Evolutionary conservation across 2,329 filamentous ascomycete genomes (phyloP).

Genomic region (Xylaria sp.): DNA sequence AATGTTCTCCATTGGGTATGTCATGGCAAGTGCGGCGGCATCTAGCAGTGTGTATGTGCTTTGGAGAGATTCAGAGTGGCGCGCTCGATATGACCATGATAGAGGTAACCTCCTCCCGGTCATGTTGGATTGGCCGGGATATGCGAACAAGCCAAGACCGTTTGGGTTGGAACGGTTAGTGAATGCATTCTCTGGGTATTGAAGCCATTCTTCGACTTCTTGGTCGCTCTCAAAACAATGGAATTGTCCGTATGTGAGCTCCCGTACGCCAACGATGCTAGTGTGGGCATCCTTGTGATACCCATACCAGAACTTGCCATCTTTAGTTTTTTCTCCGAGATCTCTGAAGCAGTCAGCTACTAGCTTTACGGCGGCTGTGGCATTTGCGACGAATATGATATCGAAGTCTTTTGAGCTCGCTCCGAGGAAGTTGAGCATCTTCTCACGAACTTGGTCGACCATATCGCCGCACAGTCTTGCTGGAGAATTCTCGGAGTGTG

Average conservation of each 20-base stretch:
- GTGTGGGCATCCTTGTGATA: slow-evolving; percentile 72
- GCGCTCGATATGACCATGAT: slow-evolving; percentile 60
- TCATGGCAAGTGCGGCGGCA: slow-evolving; percentile 73
- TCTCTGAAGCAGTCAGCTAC: slow-evolving; percentile 66
- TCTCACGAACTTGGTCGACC: slow-evolving; percentile 66
- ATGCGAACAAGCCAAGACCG: slow-evolving; percentile 66
- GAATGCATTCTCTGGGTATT: slow-evolving; percentile 42
- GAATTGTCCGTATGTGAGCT: slow-evolving; percentile 65
- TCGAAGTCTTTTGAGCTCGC: slow-evolving; percentile 69
- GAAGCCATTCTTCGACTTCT: slow-evolving; percentile 59
- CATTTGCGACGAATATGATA: slow-evolving; percentile 87
- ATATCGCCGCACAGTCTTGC: slow-evolving; percentile 67
- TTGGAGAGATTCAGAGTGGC: slow-evolving; percentile 49
- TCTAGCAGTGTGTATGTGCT: slow-evolving; percentile 68
- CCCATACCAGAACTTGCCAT: slow-evolving; percentile 65
- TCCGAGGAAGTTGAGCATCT: slow-evolving; percentile 67
- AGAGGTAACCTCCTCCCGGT: slow-evolving; percentile 71
- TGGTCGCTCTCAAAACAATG: slow-evolving; percentile 71
- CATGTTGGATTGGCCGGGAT: slow-evolving; percentile 77
- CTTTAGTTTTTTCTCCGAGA: slow-evolving; percentile 59
- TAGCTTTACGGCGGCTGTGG: slow-evolving; percentile 90
- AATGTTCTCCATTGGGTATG: slow-evolving; percentile 62
- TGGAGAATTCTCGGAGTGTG: slow-evolving; percentile 72
- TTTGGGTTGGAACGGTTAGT: slow-evolving; percentile 43
- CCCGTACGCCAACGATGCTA: slow-evolving; percentile 75